A percentile compares a stretch with the other conserved stretches of the same genome.
These are phyloP conservation scores for Letharia columbiana DNA, from an alignment of 495 filamentous ascomycete genomes.

Conservation along the genomic window DNA sequence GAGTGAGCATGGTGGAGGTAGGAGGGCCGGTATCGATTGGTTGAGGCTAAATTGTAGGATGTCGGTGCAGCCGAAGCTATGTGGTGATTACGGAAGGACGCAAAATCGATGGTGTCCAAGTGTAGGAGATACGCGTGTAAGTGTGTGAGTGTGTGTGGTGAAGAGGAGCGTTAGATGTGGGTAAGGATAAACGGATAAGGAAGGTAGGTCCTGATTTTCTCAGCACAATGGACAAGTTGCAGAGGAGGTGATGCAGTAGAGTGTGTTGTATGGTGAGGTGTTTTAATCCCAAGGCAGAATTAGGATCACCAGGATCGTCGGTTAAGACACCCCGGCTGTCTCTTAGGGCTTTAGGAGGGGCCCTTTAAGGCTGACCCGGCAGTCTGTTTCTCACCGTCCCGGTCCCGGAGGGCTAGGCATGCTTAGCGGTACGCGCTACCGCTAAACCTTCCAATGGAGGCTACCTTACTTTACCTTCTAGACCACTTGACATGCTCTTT, in stretches of 20 bases:
- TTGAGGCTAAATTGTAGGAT: conserved; percentile 1
- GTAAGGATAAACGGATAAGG: not conserved
- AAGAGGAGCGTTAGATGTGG: not conserved
- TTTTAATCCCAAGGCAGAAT: not conserved
- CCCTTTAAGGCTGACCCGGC: conserved; percentile 4
- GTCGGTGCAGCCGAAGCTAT: conserved; percentile 11
- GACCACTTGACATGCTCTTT: conserved; percentile 1
- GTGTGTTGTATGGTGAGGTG: not conserved
- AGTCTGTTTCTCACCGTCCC: not conserved
- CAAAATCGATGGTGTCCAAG: not conserved
- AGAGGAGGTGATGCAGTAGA: not conserved
- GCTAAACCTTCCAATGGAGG: not conserved
- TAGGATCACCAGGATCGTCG: not conserved
- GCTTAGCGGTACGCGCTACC: not conserved
- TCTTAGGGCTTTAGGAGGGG: not conserved
- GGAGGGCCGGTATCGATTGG: conserved; percentile 2
- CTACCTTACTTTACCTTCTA: not conserved
- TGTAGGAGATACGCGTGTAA: not conserved
- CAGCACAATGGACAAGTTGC: not conserved
- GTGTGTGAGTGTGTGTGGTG: not conserved
- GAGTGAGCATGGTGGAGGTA: not conserved
- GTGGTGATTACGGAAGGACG: conserved; percentile 6
- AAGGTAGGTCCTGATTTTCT: not conserved
- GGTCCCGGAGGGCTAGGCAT: not conserved
- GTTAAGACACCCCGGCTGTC: not conserved